Evolutionary conservation across 176 grass and related monocot genomes (phyloP).

Genomic region (Ampelocalamus luodianensis): DNA sequence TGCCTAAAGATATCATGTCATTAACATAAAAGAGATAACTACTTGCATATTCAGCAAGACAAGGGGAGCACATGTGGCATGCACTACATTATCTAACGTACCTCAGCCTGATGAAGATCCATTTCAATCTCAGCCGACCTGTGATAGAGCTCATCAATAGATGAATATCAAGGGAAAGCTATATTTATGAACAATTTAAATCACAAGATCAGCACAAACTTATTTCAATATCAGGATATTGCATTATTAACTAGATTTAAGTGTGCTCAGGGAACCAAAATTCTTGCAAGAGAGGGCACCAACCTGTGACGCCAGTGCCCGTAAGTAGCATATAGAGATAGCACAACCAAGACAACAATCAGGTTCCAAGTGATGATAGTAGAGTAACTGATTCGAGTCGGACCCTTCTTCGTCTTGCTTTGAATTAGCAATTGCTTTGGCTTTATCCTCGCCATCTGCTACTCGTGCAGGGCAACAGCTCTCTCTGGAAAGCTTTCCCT

Average conservation of each 20-base stretch:
- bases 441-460: slow-evolving; percentile 74
- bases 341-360: slow-evolving; percentile 61
- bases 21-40: slow-evolving; percentile 12
- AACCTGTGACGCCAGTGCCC: slow-evolving; percentile 67
- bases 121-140: slow-evolving; percentile 45
- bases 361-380: slow-evolving; percentile 64
- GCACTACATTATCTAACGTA: slow-evolving; percentile 22
- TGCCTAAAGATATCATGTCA: background rate
- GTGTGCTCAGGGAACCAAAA: slow-evolving; percentile 16
- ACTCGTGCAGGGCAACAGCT: slow-evolving; percentile 1
- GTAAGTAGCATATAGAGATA: slow-evolving; percentile 68
- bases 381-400: slow-evolving; percentile 65
- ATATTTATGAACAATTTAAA: background rate
- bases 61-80: background rate
- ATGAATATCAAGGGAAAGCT: background rate
- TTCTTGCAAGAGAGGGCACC: background rate
- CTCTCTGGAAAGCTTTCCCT: background rate
- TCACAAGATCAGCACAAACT: background rate
- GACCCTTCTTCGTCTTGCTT: slow-evolving; percentile 75
- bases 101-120: slow-evolving; percentile 45
- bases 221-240: background rate
- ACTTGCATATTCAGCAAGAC: slow-evolving; percentile 30
- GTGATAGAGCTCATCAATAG: slow-evolving; percentile 29
- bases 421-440: slow-evolving; percentile 76
- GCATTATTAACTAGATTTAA: slow-evolving; percentile 19